Conservation (phyloP, 345 rosid genomes). For the Gossypium mustelinum region DNA sequence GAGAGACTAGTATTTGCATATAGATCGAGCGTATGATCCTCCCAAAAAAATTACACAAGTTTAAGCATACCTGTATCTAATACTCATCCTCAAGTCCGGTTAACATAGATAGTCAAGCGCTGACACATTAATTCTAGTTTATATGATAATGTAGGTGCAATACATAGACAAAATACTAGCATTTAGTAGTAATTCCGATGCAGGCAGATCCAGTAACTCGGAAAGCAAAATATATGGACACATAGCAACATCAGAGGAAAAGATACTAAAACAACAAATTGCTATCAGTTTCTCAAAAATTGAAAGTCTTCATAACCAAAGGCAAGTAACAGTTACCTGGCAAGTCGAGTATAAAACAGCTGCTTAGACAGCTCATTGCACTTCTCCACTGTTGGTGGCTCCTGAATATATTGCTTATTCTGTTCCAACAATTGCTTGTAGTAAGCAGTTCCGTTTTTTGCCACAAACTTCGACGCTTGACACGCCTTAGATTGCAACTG, state of each 20-base stretch:
- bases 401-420: constrained; percentile 75
- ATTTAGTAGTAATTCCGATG: not conserved
- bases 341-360: constrained; percentile 81
- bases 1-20: not conserved
- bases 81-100: not conserved
- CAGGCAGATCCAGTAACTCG: constrained; percentile 44
- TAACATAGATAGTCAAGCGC: not conserved
- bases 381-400: constrained; percentile 77
- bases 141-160: not conserved
- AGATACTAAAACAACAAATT: not conserved
- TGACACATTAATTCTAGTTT: not conserved
- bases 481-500: constrained; percentile 73
- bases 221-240: not conserved
- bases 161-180: not conserved
- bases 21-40: not conserved
- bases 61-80: not conserved
- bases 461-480: constrained; percentile 57
- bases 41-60: not conserved
- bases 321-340: constrained; percentile 41
- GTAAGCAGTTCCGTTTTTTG: constrained; percentile 66
- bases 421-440: constrained; percentile 74
- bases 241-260: not conserved
- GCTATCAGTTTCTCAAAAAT: not conserved
- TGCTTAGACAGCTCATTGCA: constrained; percentile 71
- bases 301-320: not conserved